These are phyloP conservation scores for Hypoxylon sp. DNA, from an alignment of 2,329 filamentous ascomycete species.

Conservation along the genomic window DNA sequence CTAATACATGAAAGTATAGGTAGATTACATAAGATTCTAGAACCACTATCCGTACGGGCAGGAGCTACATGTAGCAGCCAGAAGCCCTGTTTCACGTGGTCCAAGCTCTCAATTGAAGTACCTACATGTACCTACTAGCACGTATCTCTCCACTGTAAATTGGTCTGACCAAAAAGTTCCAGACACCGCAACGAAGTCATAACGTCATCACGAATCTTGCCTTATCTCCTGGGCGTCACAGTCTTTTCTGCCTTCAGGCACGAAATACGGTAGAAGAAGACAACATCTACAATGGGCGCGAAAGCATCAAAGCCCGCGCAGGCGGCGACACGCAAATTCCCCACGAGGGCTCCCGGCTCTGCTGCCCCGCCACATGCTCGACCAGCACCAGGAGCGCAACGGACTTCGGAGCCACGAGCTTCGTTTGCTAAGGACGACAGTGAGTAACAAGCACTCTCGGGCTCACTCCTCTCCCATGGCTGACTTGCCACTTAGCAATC, in stretches of 20 bases:
- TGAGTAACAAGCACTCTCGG: conserved; percentile 41
- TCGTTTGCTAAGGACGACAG: conserved; percentile 55
- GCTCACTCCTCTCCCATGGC: conserved; percentile 20
- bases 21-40: not conserved
- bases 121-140: not conserved
- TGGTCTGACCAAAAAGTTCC: conserved; percentile 6
- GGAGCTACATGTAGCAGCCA: not conserved
- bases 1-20: not conserved
- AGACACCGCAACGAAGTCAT: conserved; percentile 23
- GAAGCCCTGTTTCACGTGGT: not conserved
- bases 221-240: conserved; percentile 4
- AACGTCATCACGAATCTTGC: conserved; percentile 45
- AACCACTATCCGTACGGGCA: not conserved
- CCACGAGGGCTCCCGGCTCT: conserved; percentile 56
- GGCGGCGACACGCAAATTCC: conserved; percentile 61
- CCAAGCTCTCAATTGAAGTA: not conserved
- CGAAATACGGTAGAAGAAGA: conserved; percentile 10
- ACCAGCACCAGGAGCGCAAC: conserved; percentile 29
- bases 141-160: not conserved
- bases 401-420: conserved; percentile 28
- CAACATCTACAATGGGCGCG: conserved; percentile 59
- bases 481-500: conserved; percentile 55
- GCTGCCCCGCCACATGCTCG: conserved; percentile 47
- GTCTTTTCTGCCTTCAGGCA: not conserved
- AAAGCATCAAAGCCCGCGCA: conserved; percentile 63